A percentile compares a stretch with the other conserved stretches of the same genome.
These are phyloP conservation scores for Ehretia macrophylla DNA, from an alignment of 257 asterid genomes.

Conservation along the genomic window DNA sequence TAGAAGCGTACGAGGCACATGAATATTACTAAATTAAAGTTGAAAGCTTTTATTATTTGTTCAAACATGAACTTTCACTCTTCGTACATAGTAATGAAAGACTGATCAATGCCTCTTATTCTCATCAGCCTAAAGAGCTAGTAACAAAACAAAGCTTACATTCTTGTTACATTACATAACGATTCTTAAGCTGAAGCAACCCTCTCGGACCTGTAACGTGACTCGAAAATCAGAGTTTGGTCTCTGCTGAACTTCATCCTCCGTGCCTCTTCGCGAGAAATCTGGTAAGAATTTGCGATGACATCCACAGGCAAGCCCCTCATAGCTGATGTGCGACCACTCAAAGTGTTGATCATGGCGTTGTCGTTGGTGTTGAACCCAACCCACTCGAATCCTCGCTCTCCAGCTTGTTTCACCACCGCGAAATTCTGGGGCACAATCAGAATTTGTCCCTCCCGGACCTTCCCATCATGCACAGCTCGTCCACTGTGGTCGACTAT, in stretches of 20 bases:
- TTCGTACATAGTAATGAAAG: no score
- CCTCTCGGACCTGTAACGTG: conserved; percentile 20
- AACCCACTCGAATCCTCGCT: conserved; percentile 60
- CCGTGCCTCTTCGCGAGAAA: conserved; percentile 52
- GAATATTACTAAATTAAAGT: no score
- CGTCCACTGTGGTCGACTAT: conserved; percentile 64
- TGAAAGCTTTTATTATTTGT: no score
- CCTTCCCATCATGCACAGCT: conserved; percentile 45
- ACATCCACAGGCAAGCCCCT: conserved; percentile 54
- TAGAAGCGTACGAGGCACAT: no score
- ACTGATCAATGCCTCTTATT: no score
- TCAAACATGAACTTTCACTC: no score
- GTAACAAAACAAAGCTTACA: no score
- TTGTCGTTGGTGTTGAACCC: conserved; percentile 64
- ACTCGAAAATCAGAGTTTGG: conserved; percentile 44
- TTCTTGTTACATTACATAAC: no score
- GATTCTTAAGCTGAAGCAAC: conserved; percentile 26
- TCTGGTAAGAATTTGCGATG: conserved; percentile 39
- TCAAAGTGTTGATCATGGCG: conserved; percentile 61
- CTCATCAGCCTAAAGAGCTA: no score
- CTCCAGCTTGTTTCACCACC: conserved; percentile 52
- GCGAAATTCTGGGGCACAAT: conserved; percentile 70
- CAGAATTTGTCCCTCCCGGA: conserved; percentile 45
- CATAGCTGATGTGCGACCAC: conserved; percentile 65
- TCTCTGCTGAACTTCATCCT: conserved; percentile 47